These are phyloP conservation scores for Kluyveromyces nonfermentans DNA, from an alignment of 805 yeast species.

Conservation along the genomic window DNA sequence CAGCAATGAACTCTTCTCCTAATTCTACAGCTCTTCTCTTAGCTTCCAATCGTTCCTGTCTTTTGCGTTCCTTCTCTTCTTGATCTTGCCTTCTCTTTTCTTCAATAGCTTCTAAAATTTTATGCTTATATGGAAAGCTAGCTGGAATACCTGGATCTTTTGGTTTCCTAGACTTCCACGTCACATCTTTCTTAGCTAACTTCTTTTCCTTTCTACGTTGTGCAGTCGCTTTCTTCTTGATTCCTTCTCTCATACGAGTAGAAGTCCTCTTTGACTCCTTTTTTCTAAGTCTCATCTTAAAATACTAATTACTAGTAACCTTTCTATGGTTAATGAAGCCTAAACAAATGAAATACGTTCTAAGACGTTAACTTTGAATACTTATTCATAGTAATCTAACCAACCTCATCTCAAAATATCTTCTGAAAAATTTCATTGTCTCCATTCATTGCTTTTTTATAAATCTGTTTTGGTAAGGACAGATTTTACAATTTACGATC, in stretches of 20 bases:
- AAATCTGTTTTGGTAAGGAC: no score
- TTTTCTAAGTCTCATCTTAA: conserved; percentile 42
- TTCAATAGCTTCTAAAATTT: conserved; percentile 65
- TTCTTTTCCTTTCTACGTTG: conserved; percentile 81
- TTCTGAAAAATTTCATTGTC: conserved; percentile 1
- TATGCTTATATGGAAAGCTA: conserved; percentile 87
- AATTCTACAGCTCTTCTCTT: conserved; percentile 30
- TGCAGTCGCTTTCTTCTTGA: conserved; percentile 90
- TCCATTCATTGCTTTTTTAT: neutral
- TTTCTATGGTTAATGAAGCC: neutral
- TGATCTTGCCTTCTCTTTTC: conserved; percentile 44
- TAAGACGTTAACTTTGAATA: no score
- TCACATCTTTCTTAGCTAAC: conserved; percentile 74
- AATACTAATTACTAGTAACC: neutral
- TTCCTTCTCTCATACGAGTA: conserved; percentile 93
- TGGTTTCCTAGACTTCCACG: conserved; percentile 79
- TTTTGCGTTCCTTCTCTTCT: conserved; percentile 45
- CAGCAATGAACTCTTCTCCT: conserved; percentile 32
- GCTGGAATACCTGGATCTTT: conserved; percentile 96
- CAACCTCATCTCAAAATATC: conserved; percentile 10
- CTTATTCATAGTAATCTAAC: neutral
- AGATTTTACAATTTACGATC: no score
- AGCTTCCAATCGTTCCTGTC: conserved; percentile 38
- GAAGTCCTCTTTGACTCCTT: conserved; percentile 77
- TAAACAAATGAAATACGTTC: no score